These are phyloP conservation scores for Trametes coccinea DNA, from an alignment of 768 basidiomycete genomes.

Conservation along the genomic window DNA sequence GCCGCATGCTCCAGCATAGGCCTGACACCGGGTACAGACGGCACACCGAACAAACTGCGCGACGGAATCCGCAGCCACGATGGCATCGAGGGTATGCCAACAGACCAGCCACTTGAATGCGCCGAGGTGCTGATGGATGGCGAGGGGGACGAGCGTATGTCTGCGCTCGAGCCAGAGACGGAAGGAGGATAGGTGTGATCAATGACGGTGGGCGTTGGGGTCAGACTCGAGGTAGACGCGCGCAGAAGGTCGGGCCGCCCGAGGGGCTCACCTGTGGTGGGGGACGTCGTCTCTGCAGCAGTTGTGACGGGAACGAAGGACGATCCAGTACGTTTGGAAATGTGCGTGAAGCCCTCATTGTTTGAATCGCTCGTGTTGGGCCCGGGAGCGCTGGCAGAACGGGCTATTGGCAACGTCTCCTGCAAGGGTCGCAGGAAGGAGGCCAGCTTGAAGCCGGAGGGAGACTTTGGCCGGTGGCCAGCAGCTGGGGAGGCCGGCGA, in stretches of 20 bases:
- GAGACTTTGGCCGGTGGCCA: constrained; percentile 29
- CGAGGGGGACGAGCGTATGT: constrained; percentile 49
- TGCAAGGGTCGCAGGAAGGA: constrained; percentile 70
- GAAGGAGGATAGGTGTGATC: constrained; percentile 84
- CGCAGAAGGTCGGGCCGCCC: constrained; percentile 20
- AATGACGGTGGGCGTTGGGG: constrained; percentile 21
- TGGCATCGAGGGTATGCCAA: constrained; percentile 38
- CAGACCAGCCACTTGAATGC: constrained; percentile 58
- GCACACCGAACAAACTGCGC: constrained; percentile 27
- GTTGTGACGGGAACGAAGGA: constrained; percentile 63
- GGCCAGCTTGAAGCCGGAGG: constrained; percentile 59
- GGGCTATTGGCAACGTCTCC: constrained; percentile 46
- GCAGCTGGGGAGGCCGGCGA: constrained; percentile 39
- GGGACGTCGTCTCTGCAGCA: constrained; percentile 34
- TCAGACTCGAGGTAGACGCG: constrained; percentile 18
- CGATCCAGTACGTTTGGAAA: constrained; percentile 54
- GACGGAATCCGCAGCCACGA: constrained; percentile 22
- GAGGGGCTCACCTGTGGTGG: constrained; percentile 28
- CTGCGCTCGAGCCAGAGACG: constrained; percentile 42
- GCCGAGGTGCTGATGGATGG: constrained; percentile 20
- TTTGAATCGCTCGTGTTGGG: constrained; percentile 31
- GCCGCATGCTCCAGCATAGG: constrained; percentile 23
- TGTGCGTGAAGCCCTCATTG: constrained; percentile 71
- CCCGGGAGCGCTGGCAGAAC: constrained; percentile 34
- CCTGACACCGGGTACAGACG: constrained; percentile 5